Evolutionary conservation across 345 rosid genomes (phyloP).

Genomic region (Eucalyptus curtisii): DNA sequence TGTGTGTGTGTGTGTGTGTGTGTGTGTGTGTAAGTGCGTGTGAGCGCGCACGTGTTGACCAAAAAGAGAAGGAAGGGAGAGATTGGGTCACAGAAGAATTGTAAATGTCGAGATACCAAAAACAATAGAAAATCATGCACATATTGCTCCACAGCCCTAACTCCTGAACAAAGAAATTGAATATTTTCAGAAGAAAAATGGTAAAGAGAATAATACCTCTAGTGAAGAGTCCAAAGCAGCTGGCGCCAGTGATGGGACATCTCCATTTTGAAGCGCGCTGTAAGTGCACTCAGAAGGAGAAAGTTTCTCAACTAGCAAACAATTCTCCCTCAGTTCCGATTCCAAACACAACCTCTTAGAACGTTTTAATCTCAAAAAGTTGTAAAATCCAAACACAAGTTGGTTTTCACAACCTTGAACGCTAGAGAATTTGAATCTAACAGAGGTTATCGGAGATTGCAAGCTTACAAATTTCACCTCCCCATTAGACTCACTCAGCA

Average conservation of each 20-base stretch:
- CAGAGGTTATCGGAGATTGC: slow-evolving; percentile 59
- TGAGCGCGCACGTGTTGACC: background rate
- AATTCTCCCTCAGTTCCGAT: slow-evolving; percentile 31
- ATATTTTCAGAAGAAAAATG: background rate
- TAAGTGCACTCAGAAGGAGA: slow-evolving; percentile 60
- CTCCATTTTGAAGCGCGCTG: slow-evolving; percentile 44
- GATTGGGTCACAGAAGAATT: background rate
- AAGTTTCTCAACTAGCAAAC: slow-evolving; percentile 40
- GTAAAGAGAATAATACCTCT: background rate
- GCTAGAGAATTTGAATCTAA: slow-evolving; percentile 56
- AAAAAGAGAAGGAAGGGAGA: background rate
- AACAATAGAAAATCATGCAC: background rate
- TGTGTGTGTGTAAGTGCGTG: background rate
- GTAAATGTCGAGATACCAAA: background rate
- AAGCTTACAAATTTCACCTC: slow-evolving; percentile 30
- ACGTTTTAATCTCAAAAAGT: slow-evolving; percentile 38
- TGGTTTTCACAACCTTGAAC: slow-evolving; percentile 37
- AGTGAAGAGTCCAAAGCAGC: background rate
- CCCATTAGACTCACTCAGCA: slow-evolving; percentile 33
- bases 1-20: background rate
- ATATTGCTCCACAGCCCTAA: background rate
- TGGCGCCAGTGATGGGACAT: slow-evolving; percentile 2
- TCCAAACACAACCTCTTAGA: slow-evolving; percentile 60
- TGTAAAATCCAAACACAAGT: slow-evolving; percentile 51
- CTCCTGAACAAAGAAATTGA: background rate